Evolutionary conservation across 2,329 filamentous ascomycete species (phyloP).

Genomic region (Alternaria arbusti): DNA sequence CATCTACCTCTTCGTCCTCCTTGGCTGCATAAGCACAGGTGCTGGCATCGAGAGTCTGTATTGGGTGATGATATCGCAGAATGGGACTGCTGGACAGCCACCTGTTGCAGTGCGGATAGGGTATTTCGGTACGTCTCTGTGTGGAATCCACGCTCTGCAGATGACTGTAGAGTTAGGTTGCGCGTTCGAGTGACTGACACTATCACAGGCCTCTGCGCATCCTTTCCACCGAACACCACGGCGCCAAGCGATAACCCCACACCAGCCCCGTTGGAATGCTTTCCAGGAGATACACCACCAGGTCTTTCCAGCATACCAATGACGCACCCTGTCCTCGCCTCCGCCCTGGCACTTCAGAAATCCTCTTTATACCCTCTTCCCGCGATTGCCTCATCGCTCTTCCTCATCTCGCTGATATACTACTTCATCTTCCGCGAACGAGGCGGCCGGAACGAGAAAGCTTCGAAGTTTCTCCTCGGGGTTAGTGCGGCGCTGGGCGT

Average conservation of each 20-base stretch:
- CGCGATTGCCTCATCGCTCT: neutral
- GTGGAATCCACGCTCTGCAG: neutral
- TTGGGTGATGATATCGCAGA: slow-evolving; percentile 5
- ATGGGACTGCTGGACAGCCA: neutral
- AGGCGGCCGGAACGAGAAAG: slow-evolving; percentile 3
- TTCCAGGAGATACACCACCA: slow-evolving; percentile 3
- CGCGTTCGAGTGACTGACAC: neutral
- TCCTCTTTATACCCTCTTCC: slow-evolving; percentile 4
- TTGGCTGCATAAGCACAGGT: slow-evolving; percentile 6
- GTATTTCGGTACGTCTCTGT: slow-evolving; percentile 6
- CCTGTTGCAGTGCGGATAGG: slow-evolving; percentile 5
- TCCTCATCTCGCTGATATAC: neutral
- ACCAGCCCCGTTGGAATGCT: neutral
- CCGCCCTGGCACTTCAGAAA: slow-evolving; percentile 3
- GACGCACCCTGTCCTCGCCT: neutral
- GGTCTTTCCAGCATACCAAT: slow-evolving; percentile 2
- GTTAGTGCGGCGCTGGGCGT: slow-evolving; percentile 7
- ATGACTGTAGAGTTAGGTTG: neutral
- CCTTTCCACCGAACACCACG: neutral
- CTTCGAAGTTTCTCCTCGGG: neutral
- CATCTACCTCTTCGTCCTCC: slow-evolving; percentile 3
- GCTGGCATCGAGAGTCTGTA: slow-evolving; percentile 6
- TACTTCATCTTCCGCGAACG: slow-evolving; percentile 1
- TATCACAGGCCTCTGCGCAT: slow-evolving; percentile 2
- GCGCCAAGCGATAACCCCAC: neutral